Conservation (phyloP, 768 basidiomycete species). For the Kwoniella europaea region DNA sequence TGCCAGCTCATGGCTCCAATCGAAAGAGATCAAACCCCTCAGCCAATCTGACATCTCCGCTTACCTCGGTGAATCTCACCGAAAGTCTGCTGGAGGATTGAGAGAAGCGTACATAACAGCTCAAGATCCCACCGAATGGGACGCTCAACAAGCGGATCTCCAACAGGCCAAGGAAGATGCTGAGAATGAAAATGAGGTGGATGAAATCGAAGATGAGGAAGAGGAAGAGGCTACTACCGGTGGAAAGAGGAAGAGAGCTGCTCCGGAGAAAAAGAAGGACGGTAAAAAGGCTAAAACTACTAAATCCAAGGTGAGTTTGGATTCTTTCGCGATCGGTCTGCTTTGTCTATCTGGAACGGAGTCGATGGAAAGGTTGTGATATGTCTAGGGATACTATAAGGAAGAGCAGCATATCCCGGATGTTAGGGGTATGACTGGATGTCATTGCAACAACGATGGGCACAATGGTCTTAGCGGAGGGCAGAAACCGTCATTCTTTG, state of each 20-base stretch:
- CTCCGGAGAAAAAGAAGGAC: conserved; percentile 69
- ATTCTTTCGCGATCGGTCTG: too few species aligned
- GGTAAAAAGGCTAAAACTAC: conserved; percentile 67
- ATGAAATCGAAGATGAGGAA: conserved; percentile 80
- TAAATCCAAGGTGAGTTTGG: conserved; percentile 66
- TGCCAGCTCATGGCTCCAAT: conserved; percentile 77
- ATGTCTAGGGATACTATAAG: too few species aligned
- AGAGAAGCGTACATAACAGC: conserved; percentile 75
- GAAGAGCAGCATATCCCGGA: too few species aligned
- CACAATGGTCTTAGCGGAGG: too few species aligned
- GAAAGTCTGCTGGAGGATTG: conserved; percentile 77
- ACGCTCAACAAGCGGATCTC: conserved; percentile 45
- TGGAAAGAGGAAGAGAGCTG: conserved; percentile 67
- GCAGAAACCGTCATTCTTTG: too few species aligned
- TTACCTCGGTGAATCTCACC: conserved; percentile 69
- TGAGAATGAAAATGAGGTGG: conserved; percentile 78
- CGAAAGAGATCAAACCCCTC: conserved; percentile 81
- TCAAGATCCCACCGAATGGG: conserved; percentile 73
- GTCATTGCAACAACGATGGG: too few species aligned
- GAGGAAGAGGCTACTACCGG: conserved; percentile 63
- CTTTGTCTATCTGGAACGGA: too few species aligned
- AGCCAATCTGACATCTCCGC: conserved; percentile 79
- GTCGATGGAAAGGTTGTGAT: too few species aligned
- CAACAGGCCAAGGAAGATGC: conserved; percentile 61
- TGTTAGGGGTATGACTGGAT: too few species aligned